Percentiles rank a stretch among this genome's conserved stretches.
phyloP scores from a whole-genome alignment of 306 rosid species.

The Corylus avellana region DNA sequence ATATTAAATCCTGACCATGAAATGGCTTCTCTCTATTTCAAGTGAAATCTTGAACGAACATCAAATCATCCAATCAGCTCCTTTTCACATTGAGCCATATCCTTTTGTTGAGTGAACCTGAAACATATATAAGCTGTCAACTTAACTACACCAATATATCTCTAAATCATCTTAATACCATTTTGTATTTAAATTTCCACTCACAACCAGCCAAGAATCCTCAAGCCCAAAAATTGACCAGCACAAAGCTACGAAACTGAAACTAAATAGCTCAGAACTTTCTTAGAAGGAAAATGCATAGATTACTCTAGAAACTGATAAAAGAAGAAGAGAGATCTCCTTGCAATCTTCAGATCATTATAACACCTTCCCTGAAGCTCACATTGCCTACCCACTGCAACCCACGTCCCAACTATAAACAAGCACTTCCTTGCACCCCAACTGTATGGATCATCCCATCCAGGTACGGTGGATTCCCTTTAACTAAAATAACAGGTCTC shows the following conservation, averaged over 20 bases:
- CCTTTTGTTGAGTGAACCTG: constrained; percentile 4
- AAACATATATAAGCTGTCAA: not conserved
- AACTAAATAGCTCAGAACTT: not conserved
- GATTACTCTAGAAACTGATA: not conserved
- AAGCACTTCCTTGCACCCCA: not conserved
- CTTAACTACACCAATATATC: not conserved
- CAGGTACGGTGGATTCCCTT: no score
- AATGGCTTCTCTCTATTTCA: no score
- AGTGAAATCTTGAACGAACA: not conserved
- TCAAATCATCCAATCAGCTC: not conserved
- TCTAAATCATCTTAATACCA: not conserved
- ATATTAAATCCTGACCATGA: no score
- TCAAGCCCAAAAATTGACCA: not conserved
- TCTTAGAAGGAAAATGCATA: not conserved
- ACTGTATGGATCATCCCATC: not conserved
- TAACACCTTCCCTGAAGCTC: not conserved
- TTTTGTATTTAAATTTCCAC: not conserved
- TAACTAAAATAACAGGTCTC: no score
- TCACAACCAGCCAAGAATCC: not conserved
- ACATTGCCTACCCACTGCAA: not conserved
- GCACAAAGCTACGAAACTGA: not conserved
- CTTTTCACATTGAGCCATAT: not conserved
- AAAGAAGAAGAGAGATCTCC: not conserved
- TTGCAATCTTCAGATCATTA: not conserved
- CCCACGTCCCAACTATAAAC: not conserved